phyloP scores from a whole-genome alignment of 2,329 filamentous ascomycete species.

The Clarireedia monteithiana region DNA sequence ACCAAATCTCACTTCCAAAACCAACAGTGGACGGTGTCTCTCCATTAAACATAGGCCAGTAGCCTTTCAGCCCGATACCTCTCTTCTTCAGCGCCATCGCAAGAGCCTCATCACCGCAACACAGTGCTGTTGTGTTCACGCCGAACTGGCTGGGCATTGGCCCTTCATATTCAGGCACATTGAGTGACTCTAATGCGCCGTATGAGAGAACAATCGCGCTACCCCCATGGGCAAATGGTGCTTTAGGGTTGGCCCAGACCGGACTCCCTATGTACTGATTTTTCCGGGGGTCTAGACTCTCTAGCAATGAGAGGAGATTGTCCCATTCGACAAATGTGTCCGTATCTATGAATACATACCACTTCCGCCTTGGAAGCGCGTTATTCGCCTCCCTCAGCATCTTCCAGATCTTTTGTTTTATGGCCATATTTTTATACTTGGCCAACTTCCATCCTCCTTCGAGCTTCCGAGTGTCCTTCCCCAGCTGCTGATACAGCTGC shows the following conservation, averaged over 20 bases:
- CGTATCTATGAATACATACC: constrained; percentile 15
- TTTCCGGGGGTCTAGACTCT: constrained; percentile 6
- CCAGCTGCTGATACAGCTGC: not conserved
- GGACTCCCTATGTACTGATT: not conserved
- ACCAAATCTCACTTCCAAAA: constrained; percentile 13
- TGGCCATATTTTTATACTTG: constrained; percentile 14
- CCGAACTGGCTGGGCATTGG: not conserved
- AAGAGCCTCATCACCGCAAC: constrained; percentile 13
- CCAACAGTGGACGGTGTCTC: constrained; percentile 9
- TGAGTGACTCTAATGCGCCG: constrained; percentile 10
- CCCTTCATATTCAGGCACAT: constrained; percentile 3
- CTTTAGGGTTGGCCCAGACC: not conserved
- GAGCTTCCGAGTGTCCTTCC: constrained; percentile 12
- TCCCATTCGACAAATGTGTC: constrained; percentile 18
- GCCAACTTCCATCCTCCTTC: constrained; percentile 13
- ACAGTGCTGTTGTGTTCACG: not conserved
- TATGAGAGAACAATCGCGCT: constrained; percentile 13
- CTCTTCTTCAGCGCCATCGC: constrained; percentile 6
- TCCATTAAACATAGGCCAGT: constrained; percentile 16
- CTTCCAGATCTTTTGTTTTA: constrained; percentile 13
- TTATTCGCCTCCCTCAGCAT: not conserved
- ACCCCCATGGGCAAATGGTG: constrained; percentile 14
- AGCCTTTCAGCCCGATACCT: constrained; percentile 9
- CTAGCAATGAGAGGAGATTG: constrained; percentile 11
- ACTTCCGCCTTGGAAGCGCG: constrained; percentile 3